Conservation (phyloP, 139 green algal genomes). For the Chlamydomonas sp. region DNA sequence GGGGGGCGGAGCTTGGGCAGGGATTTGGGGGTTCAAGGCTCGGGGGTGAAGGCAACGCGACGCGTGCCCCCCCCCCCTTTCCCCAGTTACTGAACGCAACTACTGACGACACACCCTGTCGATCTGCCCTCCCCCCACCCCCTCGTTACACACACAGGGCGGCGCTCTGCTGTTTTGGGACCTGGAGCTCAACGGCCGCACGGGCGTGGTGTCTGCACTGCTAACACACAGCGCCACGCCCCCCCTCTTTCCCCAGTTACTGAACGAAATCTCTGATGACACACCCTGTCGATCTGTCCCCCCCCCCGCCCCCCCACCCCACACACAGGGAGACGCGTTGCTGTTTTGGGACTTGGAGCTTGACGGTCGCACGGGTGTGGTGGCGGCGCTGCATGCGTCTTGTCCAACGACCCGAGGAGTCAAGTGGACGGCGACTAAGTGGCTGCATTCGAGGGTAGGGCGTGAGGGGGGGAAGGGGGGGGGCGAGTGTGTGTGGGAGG, state of each 20-base stretch:
- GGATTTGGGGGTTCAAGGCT: background rate
- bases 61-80: background rate
- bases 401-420: slow-evolving; percentile 22
- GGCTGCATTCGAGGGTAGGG: slow-evolving; percentile 3
- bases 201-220: background rate
- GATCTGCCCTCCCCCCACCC: background rate
- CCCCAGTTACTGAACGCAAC: background rate
- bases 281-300: background rate
- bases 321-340: slow-evolving; percentile 32
- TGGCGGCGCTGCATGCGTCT: slow-evolving; percentile 30
- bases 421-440: background rate
- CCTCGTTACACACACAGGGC: background rate
- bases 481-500: too few species aligned
- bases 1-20: too few species aligned
- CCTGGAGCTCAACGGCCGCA: background rate
- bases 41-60: background rate
- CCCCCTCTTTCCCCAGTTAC: background rate
- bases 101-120: background rate
- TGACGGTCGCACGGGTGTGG: slow-evolving; percentile 19
- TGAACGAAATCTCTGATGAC: background rate
- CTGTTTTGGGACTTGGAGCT: slow-evolving; percentile 49
- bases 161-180: slow-evolving; percentile 2
- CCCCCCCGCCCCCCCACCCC: background rate
- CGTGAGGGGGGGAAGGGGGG: too few species aligned
- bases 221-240: background rate